Base-by-base conservation (phyloP, 2,329 filamentous ascomycete species). In the Fusarium beomiforme region DNA sequence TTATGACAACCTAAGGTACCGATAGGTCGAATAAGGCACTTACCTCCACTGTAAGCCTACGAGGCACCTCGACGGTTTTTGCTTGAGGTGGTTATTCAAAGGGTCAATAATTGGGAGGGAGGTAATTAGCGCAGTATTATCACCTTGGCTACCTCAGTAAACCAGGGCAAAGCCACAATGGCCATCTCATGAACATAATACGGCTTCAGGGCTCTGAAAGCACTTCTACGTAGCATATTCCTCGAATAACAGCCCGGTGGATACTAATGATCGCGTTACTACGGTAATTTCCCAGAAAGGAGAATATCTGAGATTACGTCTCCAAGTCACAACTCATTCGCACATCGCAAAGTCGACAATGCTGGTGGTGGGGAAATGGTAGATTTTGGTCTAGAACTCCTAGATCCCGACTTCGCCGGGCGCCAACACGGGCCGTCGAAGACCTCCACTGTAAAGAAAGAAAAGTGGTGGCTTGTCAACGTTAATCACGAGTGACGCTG, bases 301-400 rank as follows among this genome's bases (percentile, higher is more conserved):
- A 17, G 14, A n/a, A 29, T 29, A 21, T 17, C 24, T 41, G 50
- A 46, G 29, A 46, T 26, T 34, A 21, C 21, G 29, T 23, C 21
- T n/a, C 13, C 13, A 34, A 46, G 23, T 26, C 29, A 47, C 41
- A 49, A 11, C 17, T 24, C 26, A 19, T 9, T 21, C 41, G 37
- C 12, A 17, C n/a, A 39, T 34, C 42, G 66, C 62, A 75, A 75
- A 72, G 68, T 72, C 51, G 60, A 11, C 49, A 61, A 70, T 70
- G 50, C 46, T 59, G 53, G 67, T 75, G 59, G 58, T 54, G 47
- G 47, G 36, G 50, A 60, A 34, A 69, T 75, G 72, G 67, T 51
- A 73, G 49, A 73, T 66, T 71, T 47, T 62, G 59, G 73, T 36
- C 47, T 62, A 59, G 54, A 51, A 44, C 44, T 44, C 46, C 54